Evolutionary conservation across 495 filamentous ascomycete genomes (phyloP).

Genomic region (Tuber umbilicatum): DNA sequence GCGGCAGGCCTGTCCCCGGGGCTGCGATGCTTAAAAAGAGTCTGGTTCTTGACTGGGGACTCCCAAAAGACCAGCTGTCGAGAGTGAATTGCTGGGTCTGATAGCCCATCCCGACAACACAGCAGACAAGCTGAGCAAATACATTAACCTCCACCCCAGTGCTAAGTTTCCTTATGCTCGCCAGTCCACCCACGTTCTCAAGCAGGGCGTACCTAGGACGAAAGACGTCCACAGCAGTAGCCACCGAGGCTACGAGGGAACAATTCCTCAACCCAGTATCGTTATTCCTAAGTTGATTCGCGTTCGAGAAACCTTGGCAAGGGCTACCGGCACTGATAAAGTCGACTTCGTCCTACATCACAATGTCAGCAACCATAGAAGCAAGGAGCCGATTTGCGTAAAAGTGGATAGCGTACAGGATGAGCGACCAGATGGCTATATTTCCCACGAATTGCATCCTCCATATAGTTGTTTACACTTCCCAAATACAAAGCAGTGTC

Average conservation of each 20-base stretch:
- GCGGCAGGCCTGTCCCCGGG: slow-evolving; percentile 52
- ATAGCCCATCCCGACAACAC: slow-evolving; percentile 66
- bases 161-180: slow-evolving; percentile 41
- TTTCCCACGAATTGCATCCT: slow-evolving; percentile 51
- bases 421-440: slow-evolving; percentile 32
- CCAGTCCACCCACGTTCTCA: slow-evolving; percentile 64
- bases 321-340: slow-evolving; percentile 66
- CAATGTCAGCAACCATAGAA: slow-evolving; percentile 16
- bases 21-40: slow-evolving; percentile 62
- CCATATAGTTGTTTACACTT: slow-evolving; percentile 63
- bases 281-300: slow-evolving; percentile 52
- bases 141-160: slow-evolving; percentile 50
- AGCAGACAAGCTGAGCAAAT: slow-evolving; percentile 61
- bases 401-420: slow-evolving; percentile 18
- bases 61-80: slow-evolving; percentile 63
- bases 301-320: slow-evolving; percentile 62
- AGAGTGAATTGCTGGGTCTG: slow-evolving; percentile 57
- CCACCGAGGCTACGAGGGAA: slow-evolving; percentile 66
- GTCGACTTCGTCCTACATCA: slow-evolving; percentile 56
- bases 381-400: neutral
- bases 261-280: slow-evolving; percentile 54
- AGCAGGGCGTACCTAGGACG: slow-evolving; percentile 63
- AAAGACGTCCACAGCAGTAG: slow-evolving; percentile 65
- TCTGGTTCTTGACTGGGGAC: slow-evolving; percentile 55
- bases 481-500: slow-evolving; percentile 52